A percentile compares a stretch with the other conserved stretches of the same genome.
Conservation (phyloP, 495 filamentous ascomycete species). For the Penicillium canariense region DNA sequence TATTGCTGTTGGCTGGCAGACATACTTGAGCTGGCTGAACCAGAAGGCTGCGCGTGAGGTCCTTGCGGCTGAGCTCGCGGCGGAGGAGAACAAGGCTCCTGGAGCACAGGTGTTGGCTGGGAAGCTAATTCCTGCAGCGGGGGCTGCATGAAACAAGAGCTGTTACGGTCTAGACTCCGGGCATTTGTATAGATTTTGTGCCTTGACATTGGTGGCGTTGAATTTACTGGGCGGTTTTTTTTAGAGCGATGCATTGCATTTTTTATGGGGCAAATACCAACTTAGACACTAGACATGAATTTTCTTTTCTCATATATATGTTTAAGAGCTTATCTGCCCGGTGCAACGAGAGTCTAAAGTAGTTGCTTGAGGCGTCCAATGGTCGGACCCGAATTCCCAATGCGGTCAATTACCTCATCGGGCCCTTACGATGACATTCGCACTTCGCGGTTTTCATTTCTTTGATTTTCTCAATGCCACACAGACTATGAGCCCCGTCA, state of each 20-base stretch:
- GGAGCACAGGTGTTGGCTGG: conserved; percentile 5
- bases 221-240: background rate
- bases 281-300: conserved; percentile 18
- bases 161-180: background rate
- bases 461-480: conserved; percentile 8
- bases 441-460: background rate
- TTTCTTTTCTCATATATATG: conserved; percentile 2
- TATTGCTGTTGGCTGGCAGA: conserved; percentile 87
- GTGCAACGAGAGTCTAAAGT: too few relatives aligned
- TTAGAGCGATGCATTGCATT: conserved; percentile 19
- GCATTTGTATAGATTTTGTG: conserved; percentile 19
- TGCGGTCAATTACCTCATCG: background rate
- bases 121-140: conserved; percentile 16
- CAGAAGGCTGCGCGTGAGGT: conserved; percentile 64
- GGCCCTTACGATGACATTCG: conserved; percentile 12
- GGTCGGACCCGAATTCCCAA: conserved; percentile 2
- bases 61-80: conserved; percentile 29
- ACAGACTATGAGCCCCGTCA: conserved; percentile 21
- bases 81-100: conserved; percentile 13
- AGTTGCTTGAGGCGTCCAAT: conserved; percentile 3
- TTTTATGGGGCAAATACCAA: conserved; percentile 16
- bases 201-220: conserved; percentile 4
- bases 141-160: conserved; percentile 23
- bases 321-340: too few relatives aligned
- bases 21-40: conserved; percentile 82